Conservation (phyloP, 139 green algal species). For the Trebouxia sp. region DNA sequence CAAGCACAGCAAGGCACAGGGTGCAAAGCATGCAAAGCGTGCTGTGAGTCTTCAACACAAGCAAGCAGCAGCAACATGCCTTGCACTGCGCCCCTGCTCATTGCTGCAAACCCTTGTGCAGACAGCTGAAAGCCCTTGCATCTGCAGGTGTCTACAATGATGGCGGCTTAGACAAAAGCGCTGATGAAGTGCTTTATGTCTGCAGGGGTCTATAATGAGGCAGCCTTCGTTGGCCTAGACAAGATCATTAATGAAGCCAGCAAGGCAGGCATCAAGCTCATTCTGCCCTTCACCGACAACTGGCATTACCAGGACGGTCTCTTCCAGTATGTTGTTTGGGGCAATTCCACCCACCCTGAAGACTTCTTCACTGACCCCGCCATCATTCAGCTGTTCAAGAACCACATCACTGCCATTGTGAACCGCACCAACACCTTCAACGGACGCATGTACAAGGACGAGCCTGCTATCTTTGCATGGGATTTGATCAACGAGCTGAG, state of each 20-base stretch:
- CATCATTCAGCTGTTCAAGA: slow-evolving; percentile 41
- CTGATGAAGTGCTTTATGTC: no score
- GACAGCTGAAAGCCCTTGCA: no score
- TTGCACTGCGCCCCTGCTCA: no score
- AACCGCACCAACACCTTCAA: slow-evolving; percentile 50
- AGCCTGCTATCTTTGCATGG: slow-evolving; percentile 76
- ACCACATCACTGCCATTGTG: slow-evolving; percentile 50
- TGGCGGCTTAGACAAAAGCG: slow-evolving; percentile 67
- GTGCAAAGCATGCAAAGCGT: no score
- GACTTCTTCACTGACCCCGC: slow-evolving; percentile 40
- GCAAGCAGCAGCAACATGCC: no score
- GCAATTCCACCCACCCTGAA: neutral
- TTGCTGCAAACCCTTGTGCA: no score
- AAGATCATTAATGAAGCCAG: slow-evolving; percentile 62
- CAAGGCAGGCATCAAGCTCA: slow-evolving; percentile 52
- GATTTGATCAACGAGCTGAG: slow-evolving; percentile 82
- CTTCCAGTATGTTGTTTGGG: slow-evolving; percentile 9
- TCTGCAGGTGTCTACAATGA: slow-evolving; percentile 63
- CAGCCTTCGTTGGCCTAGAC: slow-evolving; percentile 66
- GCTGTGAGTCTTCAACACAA: no score
- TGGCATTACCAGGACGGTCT: slow-evolving; percentile 2
- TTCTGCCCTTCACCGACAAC: slow-evolving; percentile 56
- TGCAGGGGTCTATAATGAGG: slow-evolving; percentile 48
- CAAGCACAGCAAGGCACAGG: no score
- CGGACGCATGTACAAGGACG: slow-evolving; percentile 46